Evolutionary conservation across 345 rosid species (phyloP).

Genomic region (Gossypium australe): DNA sequence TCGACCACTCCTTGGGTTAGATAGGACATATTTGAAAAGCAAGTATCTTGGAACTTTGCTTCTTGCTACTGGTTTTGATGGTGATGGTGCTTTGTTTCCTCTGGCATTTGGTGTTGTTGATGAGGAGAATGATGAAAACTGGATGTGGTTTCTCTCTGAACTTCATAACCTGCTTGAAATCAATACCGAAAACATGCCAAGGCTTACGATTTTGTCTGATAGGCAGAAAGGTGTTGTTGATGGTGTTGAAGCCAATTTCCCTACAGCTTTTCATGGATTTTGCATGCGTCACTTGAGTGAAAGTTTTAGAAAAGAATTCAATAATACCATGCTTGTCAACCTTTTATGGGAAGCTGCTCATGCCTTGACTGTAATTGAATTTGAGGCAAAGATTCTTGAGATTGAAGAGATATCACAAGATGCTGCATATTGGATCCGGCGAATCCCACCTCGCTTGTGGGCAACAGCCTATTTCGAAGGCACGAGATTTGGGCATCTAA

Average conservation of each 20-base stretch:
- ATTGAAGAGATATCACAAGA: slow-evolving; percentile 91
- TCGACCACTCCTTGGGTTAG: slow-evolving; percentile 88
- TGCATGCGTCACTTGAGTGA: slow-evolving; percentile 96
- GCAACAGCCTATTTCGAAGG: slow-evolving; percentile 97
- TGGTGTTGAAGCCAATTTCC: slow-evolving; percentile 88
- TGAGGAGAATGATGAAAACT: slow-evolving; percentile 92
- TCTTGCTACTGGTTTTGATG: slow-evolving; percentile 94
- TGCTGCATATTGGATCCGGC: slow-evolving; percentile 88
- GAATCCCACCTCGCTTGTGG: slow-evolving; percentile 92
- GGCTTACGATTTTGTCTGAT: slow-evolving; percentile 90
- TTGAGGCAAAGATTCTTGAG: slow-evolving; percentile 81
- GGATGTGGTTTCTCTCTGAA: slow-evolving; percentile 99
- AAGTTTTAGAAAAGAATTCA: slow-evolving; percentile 90
- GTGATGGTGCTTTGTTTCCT: slow-evolving; percentile 91
- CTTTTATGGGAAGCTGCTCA: slow-evolving; percentile 96
- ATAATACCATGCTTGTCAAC: slow-evolving; percentile 83
- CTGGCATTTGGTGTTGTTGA: slow-evolving; percentile 93
- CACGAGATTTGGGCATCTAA: slow-evolving; percentile 80
- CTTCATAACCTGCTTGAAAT: slow-evolving; percentile 90
- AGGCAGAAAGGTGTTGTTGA: slow-evolving; percentile 85
- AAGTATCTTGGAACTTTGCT: slow-evolving; percentile 92
- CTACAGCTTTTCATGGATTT: slow-evolving; percentile 95
- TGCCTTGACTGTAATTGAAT: slow-evolving; percentile 82
- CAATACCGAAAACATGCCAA: slow-evolving; percentile 94
- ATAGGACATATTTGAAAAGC: slow-evolving; percentile 79